Percentiles rank a stretch among this genome's conserved stretches.
These are phyloP conservation scores for Metschnikowia aberdeeniae DNA, from an alignment of 805 yeast genomes.

Conservation along the genomic window DNA sequence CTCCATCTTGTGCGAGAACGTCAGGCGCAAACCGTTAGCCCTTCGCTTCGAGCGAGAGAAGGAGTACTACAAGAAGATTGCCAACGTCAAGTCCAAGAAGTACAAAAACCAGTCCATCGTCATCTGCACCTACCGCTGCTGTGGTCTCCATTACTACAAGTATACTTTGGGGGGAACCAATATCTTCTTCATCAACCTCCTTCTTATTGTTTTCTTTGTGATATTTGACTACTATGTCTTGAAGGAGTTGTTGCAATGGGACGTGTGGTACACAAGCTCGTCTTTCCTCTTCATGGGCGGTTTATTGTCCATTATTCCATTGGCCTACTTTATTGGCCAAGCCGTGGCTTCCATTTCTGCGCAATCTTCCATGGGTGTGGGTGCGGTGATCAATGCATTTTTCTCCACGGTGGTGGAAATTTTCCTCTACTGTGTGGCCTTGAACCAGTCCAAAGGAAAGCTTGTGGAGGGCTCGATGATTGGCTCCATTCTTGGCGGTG, in stretches of 20 bases:
- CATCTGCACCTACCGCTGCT: conserved; percentile 86
- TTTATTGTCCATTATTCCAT: conserved; percentile 79
- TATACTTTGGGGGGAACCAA: conserved; percentile 96
- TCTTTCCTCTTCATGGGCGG: conserved; percentile 69
- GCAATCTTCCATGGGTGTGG: conserved; percentile 97
- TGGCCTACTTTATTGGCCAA: conserved; percentile 96
- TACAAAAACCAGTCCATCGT: conserved; percentile 57
- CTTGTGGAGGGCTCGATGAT: conserved; percentile 95
- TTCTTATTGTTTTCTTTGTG: conserved; percentile 75
- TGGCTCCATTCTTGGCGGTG: conserved; percentile 92
- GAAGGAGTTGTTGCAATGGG: conserved; percentile 39
- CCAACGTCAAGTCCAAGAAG: conserved; percentile 23
- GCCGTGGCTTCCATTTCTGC: conserved; percentile 99
- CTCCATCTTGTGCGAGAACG: conserved; percentile 62
- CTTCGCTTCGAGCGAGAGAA: conserved; percentile 65
- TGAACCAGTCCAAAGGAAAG: conserved; percentile 77
- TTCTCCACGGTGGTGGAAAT: conserved; percentile 95
- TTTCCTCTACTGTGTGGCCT: conserved; percentile 86
- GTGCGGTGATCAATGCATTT: conserved; percentile 97
- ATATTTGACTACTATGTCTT: conserved; percentile 71
- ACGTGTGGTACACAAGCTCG: conserved; percentile 52
- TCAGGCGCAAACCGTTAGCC: conserved; percentile 88
- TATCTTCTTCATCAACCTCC: conserved; percentile 81
- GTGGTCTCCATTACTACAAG: conserved; percentile 91
- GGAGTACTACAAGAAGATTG: conserved; percentile 36